These are phyloP conservation scores for Thraustotheca clavata DNA, from an alignment of 352 stramenopile species.

Conservation along the genomic window DNA sequence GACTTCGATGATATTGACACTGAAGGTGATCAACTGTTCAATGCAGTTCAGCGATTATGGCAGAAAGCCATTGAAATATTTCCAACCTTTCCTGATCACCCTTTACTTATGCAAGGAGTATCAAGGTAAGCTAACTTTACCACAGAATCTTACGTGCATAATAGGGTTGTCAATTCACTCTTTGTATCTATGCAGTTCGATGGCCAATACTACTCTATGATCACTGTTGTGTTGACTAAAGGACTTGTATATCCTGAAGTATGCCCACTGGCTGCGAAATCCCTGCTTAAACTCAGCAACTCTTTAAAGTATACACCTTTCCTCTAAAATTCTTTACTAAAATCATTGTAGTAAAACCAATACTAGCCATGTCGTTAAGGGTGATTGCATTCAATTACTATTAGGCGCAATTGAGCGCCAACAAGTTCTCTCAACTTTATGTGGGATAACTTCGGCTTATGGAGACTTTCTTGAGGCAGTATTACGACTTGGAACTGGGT, in stretches of 20 bases:
- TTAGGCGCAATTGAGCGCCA: conserved; percentile 40
- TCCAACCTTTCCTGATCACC: conserved; percentile 41
- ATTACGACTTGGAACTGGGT: conserved; percentile 39
- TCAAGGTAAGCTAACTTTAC: conserved; percentile 29
- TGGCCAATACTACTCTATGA: conserved; percentile 34
- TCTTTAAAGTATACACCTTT: conserved; percentile 38
- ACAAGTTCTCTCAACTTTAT: conserved; percentile 23
- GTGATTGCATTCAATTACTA: conserved; percentile 27
- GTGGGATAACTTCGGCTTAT: conserved; percentile 15
- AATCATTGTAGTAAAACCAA: conserved; percentile 41
- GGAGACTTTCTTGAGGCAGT: conserved; percentile 57
- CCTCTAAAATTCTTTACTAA: conserved; percentile 4
- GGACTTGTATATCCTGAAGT: conserved; percentile 42
- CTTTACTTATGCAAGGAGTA: conserved; percentile 45
- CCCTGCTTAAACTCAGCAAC: conserved; percentile 39
- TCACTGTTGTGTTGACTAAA: conserved; percentile 35
- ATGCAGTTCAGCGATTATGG: conserved; percentile 32
- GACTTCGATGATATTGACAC: conserved; percentile 72
- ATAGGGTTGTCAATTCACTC: conserved; percentile 57
- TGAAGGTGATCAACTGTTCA: conserved; percentile 31
- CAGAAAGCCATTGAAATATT: conserved; percentile 41
- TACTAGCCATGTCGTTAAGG: background rate
- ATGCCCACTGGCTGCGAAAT: conserved; percentile 35
- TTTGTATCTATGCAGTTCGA: conserved; percentile 45
- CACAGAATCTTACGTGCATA: background rate